phyloP scores from a whole-genome alignment of 192 early-diverging fungal species.

The Chytriomyces confervae region DNA sequence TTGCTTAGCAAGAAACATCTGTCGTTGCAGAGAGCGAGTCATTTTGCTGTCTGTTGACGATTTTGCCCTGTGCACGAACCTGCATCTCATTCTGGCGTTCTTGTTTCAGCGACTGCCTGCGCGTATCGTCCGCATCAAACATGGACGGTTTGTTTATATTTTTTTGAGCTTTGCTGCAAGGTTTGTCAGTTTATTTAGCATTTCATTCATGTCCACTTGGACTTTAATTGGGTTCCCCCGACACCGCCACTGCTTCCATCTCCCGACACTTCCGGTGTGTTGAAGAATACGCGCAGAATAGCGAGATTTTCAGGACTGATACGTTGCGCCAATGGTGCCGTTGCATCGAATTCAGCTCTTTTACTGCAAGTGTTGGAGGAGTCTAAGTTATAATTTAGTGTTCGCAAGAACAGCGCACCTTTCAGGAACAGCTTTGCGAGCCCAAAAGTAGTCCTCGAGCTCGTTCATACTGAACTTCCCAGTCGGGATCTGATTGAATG shows the following conservation, averaged over 20 bases:
- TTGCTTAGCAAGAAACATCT: slow-evolving; percentile 36
- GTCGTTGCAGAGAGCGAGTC: background rate
- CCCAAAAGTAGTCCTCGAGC: slow-evolving; percentile 8
- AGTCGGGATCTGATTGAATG: background rate
- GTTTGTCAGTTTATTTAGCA: background rate
- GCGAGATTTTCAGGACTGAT: background rate
- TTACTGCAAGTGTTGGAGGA: background rate
- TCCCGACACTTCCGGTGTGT: background rate
- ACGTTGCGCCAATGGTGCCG: background rate
- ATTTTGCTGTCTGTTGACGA: background rate
- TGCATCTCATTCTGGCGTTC: slow-evolving; percentile 26
- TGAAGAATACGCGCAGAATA: background rate
- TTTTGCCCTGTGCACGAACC: background rate
- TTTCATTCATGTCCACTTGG: slow-evolving; percentile 5
- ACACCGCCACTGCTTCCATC: background rate
- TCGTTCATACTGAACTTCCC: background rate
- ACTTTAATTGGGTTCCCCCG: background rate
- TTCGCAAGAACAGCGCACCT: background rate
- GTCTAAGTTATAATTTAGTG: background rate
- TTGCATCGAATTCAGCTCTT: slow-evolving; percentile 3
- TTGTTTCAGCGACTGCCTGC: slow-evolving; percentile 20
- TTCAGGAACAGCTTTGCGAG: slow-evolving; percentile 1
- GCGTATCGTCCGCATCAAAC: slow-evolving; percentile 15
- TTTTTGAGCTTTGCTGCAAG: background rate
- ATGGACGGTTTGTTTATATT: background rate